These are phyloP conservation scores for Termitomyces sp. DNA, from an alignment of 768 basidiomycete genomes.

Conservation along the genomic window DNA sequence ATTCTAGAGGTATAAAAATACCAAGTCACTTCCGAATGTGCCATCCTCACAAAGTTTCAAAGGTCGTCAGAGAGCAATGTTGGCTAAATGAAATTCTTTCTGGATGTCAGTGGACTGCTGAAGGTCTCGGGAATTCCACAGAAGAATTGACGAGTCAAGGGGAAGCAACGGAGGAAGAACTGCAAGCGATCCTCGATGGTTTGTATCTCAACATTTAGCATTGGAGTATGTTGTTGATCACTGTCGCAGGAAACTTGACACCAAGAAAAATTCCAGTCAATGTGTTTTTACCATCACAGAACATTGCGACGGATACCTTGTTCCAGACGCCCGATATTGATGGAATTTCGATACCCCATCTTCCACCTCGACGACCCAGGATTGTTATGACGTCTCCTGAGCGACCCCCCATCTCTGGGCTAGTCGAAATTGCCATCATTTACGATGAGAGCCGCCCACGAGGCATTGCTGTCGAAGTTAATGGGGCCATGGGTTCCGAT, in stretches of 20 bases:
- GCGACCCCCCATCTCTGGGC: conserved; percentile 55
- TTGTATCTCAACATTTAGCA: conserved; percentile 11
- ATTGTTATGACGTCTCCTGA: conserved; percentile 68
- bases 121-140: conserved; percentile 30
- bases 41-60: neutral
- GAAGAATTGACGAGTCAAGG: conserved; percentile 24
- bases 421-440: conserved; percentile 58
- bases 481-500: conserved; percentile 53
- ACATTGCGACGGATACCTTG: conserved; percentile 28
- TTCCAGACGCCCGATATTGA: conserved; percentile 39
- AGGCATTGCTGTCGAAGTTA: conserved; percentile 53
- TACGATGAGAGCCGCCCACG: conserved; percentile 52
- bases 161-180: conserved; percentile 45
- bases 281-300: conserved; percentile 49
- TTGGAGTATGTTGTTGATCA: conserved; percentile 5
- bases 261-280: conserved; percentile 72
- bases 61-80: conserved; percentile 79
- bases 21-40: neutral
- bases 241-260: conserved; percentile 38
- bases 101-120: conserved; percentile 58
- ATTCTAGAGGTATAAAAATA: conserved; percentile 57
- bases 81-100: conserved; percentile 76
- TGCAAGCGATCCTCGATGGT: conserved; percentile 65
- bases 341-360: conserved; percentile 28
- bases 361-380: conserved; percentile 37